Percentiles rank a stretch among this genome's conserved stretches.
These are phyloP conservation scores for Lactarius hengduanensis DNA, from an alignment of 768 basidiomycete genomes.

Conservation along the genomic window DNA sequence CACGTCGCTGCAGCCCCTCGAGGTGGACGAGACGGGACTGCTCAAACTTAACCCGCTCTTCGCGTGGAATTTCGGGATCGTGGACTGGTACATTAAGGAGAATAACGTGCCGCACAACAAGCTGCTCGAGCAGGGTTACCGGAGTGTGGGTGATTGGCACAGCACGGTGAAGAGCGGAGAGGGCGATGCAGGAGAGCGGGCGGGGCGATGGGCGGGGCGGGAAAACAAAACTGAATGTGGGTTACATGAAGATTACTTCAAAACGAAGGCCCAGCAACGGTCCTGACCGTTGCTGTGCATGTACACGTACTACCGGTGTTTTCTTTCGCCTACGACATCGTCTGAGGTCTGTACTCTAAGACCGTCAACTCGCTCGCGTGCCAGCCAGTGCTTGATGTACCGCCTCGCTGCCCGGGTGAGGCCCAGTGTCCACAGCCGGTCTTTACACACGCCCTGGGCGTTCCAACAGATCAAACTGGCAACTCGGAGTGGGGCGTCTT, in stretches of 20 bases:
- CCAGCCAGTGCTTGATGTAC: conserved; percentile 1
- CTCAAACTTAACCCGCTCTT: conserved; percentile 94
- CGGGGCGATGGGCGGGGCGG: conserved; percentile 88
- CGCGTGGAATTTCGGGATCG: conserved; percentile 79
- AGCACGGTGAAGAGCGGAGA: conserved; percentile 75
- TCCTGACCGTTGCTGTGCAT: neutral
- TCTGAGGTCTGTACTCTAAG: neutral
- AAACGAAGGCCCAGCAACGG: conserved; percentile 48
- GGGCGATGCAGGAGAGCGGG: conserved; percentile 74
- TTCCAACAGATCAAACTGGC: neutral
- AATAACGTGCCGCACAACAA: conserved; percentile 87
- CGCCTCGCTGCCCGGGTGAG: conserved; percentile 20
- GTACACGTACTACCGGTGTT: neutral
- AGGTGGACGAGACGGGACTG: conserved; percentile 86
- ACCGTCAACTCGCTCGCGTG: neutral
- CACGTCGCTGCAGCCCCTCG: conserved; percentile 76
- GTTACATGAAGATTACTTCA: conserved; percentile 87
- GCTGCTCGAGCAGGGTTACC: conserved; percentile 88
- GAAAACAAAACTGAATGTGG: conserved; percentile 92
- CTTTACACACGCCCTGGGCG: conserved; percentile 11
- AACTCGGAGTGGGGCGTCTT: neutral
- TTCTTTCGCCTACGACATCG: neutral
- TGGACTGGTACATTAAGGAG: conserved; percentile 80
- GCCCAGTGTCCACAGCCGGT: neutral
- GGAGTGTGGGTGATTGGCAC: conserved; percentile 97